Conservation (phyloP, 31 red algal genomes). For the Odonthalia washingtoniensis region DNA sequence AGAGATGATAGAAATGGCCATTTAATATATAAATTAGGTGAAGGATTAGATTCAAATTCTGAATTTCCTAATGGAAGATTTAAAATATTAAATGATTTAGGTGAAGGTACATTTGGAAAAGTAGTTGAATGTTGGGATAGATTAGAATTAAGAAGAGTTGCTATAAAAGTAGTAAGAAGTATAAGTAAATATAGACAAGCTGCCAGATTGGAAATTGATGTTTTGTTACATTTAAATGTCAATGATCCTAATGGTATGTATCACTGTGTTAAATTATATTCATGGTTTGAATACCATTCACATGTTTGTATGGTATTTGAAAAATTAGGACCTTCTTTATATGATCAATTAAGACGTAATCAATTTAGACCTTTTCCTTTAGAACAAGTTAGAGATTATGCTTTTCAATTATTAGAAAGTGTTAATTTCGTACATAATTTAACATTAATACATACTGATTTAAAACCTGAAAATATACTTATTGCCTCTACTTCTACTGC, state of each 20-base stretch:
- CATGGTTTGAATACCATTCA: constrained; percentile 88
- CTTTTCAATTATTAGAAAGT: constrained; percentile 89
- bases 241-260: constrained; percentile 58
- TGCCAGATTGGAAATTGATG: constrained; percentile 82
- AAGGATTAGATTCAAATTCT: constrained; percentile 62
- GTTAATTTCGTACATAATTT: constrained; percentile 90
- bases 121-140: constrained; percentile 90
- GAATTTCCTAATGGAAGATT: constrained; percentile 86
- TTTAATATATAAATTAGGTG: constrained; percentile 79
- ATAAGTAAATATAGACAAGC: constrained; percentile 85
- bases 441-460: constrained; percentile 91
- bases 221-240: constrained; percentile 66
- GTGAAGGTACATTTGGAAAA: constrained; percentile 94
- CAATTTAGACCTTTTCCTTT: constrained; percentile 83
- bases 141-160: constrained; percentile 58
- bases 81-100: constrained; percentile 82
- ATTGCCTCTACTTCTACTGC: constrained; percentile 28
- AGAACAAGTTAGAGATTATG: constrained; percentile 76
- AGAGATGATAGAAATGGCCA: constrained; percentile 86
- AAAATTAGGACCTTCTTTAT: constrained; percentile 85
- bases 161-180: constrained; percentile 86
- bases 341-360: constrained; percentile 87
- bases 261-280: constrained; percentile 85
- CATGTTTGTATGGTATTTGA: constrained; percentile 99
- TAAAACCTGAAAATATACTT: constrained; percentile 99